These are phyloP conservation scores for Prillingera fragicola DNA, from an alignment of 1,284 basidiomycete genomes.

Conservation along the genomic window DNA sequence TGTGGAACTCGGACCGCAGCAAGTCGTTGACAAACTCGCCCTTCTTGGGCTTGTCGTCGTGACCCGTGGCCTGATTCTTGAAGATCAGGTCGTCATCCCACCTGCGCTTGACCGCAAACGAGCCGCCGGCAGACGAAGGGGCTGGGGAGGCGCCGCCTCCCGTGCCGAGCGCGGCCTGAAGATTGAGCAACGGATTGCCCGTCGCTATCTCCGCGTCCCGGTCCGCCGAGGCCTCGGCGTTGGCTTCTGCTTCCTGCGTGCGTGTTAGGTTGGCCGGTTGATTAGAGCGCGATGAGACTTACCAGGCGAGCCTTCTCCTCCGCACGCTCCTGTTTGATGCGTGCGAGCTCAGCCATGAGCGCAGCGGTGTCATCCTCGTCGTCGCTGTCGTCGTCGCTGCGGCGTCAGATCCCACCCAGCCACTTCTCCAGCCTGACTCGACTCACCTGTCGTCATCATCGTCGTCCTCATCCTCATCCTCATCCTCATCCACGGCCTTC, in stretches of 20 bases:
- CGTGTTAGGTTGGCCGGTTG: background rate
- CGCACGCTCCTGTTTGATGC: slow-evolving; percentile 88
- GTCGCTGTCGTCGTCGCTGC: slow-evolving; percentile 51
- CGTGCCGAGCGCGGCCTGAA: slow-evolving; percentile 78
- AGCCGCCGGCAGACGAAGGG: slow-evolving; percentile 29
- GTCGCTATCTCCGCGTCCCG: slow-evolving; percentile 77
- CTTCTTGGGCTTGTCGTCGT: slow-evolving; percentile 57
- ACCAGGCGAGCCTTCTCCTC: slow-evolving; percentile 75
- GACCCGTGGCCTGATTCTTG: slow-evolving; percentile 83
- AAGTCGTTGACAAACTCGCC: slow-evolving; percentile 90
- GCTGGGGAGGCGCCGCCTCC: slow-evolving; percentile 50
- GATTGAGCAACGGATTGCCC: slow-evolving; percentile 77
- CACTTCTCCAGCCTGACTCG: background rate
- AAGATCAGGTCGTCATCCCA: slow-evolving; percentile 98
- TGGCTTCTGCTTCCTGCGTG: slow-evolving; percentile 63
- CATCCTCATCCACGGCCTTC: slow-evolving; percentile 39
- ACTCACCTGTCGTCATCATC: slow-evolving; percentile 16
- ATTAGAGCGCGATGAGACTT: background rate
- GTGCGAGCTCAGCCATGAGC: slow-evolving; percentile 83
- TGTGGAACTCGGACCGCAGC: slow-evolving; percentile 82
- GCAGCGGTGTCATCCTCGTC: slow-evolving; percentile 90
- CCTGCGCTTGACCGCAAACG: slow-evolving; percentile 80
- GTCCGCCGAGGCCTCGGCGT: slow-evolving; percentile 58
- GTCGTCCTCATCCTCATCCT: slow-evolving; percentile 43
- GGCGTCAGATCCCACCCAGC: slow-evolving; percentile 2